Base-by-base conservation (phyloP, 768 basidiomycete species). In the Pleurotus citrinopileatus region DNA sequence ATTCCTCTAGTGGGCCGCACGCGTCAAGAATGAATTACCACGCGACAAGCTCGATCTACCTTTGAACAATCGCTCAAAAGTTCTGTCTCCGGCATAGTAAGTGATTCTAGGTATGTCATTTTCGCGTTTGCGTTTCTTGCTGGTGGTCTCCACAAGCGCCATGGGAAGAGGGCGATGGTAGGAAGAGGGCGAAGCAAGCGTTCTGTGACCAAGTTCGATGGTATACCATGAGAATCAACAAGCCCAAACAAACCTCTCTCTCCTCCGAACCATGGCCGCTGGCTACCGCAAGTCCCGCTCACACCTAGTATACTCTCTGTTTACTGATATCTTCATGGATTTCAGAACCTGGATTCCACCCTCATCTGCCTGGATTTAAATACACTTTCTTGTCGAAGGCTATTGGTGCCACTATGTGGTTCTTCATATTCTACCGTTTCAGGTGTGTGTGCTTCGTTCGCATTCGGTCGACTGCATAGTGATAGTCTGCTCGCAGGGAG, bases 361-460 rank as follows among this genome's bases (percentile, higher is more conserved):
- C 94, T 34, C 94, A 94, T 67, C 77, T 94, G 25, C 91, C 93
- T 7, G 83, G 87, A 10, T 77, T 83, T 63, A 82, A 77, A 63
- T 84, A 94, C 70, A 82, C 80, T 55, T 83, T 92, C 67, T 77
- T 95, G 26, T 81, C 89, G 23, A 94, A 94, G 71, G 84, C 83
- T 56, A 75, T 97, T 42, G 94, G 94, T 45, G 94, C 94, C 28
- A 82, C 85, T 22, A 96, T 97, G 94, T 97, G 94, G 94, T 96
- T 96, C 83, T 97, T 94, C 77, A 94, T 97, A 67, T 96, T 97
- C 77, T 97, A 95, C 73, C 86, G 94, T 54, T 88, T 90, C 59
- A 79, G 93, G 94, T 96, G 63, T 65, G 88, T 27, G 38, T 13
- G 3, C n/a, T 34, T 34, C 32, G 10, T n/a, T 34, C n/a, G 32